phyloP scores from a whole-genome alignment of 257 asterid genomes.

The Galeopsis tetrahit region DNA sequence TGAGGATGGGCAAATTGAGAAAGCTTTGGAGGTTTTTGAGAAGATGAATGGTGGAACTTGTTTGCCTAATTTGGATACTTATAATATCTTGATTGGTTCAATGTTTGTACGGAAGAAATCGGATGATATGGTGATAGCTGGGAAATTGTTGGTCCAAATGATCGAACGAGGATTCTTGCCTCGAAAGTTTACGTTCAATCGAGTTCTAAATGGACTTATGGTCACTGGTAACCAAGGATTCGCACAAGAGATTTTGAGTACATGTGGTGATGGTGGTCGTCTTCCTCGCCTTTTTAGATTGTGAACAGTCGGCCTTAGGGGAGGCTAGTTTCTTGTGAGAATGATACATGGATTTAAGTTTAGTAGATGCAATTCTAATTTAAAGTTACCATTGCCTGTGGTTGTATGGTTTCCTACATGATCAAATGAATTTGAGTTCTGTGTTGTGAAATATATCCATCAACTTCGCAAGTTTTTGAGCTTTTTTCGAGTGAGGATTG shows the following conservation, averaged over 20 bases:
- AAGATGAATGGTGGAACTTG: slow-evolving; percentile 66
- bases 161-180: slow-evolving; percentile 85
- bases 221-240: slow-evolving; percentile 86
- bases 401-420: neutral
- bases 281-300: slow-evolving; percentile 67
- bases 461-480: no score
- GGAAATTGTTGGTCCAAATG: slow-evolving; percentile 85
- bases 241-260: slow-evolving; percentile 75
- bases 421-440: no score
- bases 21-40: slow-evolving; percentile 66
- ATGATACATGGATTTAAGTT: no score
- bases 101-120: slow-evolving; percentile 86
- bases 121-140: slow-evolving; percentile 76
- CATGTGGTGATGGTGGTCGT: slow-evolving; percentile 57
- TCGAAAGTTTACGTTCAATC: slow-evolving; percentile 71
- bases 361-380: neutral
- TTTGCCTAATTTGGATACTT: slow-evolving; percentile 87
- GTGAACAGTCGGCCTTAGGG: slow-evolving; percentile 38
- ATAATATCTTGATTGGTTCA: slow-evolving; percentile 75
- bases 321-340: no score
- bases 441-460: neutral
- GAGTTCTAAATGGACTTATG: slow-evolving; percentile 85
- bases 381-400: neutral
- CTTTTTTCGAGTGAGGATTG: no score
- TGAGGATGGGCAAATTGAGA: slow-evolving; percentile 82